A percentile compares a stretch with the other conserved stretches of the same genome.
Evolutionary conservation across 139 green algal genomes (phyloP).

Genomic region (Micractinium conductrix): DNA sequence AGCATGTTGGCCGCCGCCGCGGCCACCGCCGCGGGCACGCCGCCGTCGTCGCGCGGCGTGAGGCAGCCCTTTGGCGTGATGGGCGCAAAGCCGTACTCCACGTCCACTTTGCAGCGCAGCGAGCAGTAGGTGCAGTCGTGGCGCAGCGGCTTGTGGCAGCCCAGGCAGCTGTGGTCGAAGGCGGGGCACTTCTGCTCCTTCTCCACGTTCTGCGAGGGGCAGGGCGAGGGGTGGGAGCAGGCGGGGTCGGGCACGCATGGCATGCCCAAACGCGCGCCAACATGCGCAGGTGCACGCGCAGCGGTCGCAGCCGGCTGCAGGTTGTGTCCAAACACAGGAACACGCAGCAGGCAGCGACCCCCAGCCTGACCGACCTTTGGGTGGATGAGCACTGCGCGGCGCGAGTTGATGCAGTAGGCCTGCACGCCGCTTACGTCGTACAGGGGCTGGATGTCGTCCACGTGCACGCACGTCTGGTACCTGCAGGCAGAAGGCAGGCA

Average conservation of each 20-base stretch:
- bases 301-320: background rate
- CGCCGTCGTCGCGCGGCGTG: background rate
- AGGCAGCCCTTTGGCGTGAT: conserved; percentile 8
- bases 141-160: conserved; percentile 40
- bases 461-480: conserved; percentile 47
- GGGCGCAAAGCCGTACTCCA: conserved; percentile 29
- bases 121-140: conserved; percentile 49
- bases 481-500: background rate
- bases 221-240: background rate
- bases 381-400: conserved; percentile 41
- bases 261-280: background rate
- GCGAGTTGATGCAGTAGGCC: conserved; percentile 53
- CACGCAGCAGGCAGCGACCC: background rate
- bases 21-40: background rate
- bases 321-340: no score
- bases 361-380: conserved; percentile 2
- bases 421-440: conserved; percentile 45
- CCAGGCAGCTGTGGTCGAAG: conserved; percentile 36
- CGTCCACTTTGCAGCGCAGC: conserved; percentile 47
- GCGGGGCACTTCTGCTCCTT: conserved; percentile 36
- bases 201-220: conserved; percentile 21
- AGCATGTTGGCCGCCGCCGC: background rate
- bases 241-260: background rate
- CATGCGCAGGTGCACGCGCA: background rate
- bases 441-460: conserved; percentile 43